Base-by-base conservation (phyloP, 768 basidiomycete genomes). In the Lentinula boryana region DNA sequence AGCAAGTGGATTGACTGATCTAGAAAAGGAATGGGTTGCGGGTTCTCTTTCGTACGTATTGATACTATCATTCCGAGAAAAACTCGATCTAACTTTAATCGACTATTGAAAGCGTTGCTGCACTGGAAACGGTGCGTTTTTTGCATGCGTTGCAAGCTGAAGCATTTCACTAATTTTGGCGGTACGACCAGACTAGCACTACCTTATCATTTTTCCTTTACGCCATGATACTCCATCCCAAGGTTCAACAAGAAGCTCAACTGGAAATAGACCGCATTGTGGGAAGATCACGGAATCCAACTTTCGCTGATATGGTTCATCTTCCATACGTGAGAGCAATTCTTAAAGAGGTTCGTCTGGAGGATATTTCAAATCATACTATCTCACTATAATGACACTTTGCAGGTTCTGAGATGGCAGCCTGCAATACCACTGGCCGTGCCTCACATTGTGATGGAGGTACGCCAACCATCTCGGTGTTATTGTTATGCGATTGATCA, bases 211-310 rank as follows among this genome's bases (percentile, higher is more conserved):
- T 32, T 8, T 52, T 60, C 18, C 35, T 60, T 7, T 38, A 51
- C 23, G 58, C 50, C 10, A 52, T 60, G 58, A 18, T 43, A 3
- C 18, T 40, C 8, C n/a, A 60, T 32, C 58, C 58, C n/a, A 18
- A 60, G 38, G 48, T 60, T 21, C 58, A 60, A 27, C 10, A 23
- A 10, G 8, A 52, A 7, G 58, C 58, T n/a, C 58, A 60, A n/a
- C 4, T 10, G 2, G 58, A 60, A 33, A 23, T 60, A 21, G 58
- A 60, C 31, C 38, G 36, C 10, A 50, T 60, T 16, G 58, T 60
- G 12, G 58, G 58, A 31, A 49, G 50, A 40, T 36, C 58, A 12
- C 33, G 58, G n/a, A 40, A 16, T 2, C 58, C 58, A 32, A 49
- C 49, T n/a, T 60, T 53, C 31, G 48, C 35, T 43, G 58, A 60